Conservation (phyloP, 2,329 filamentous ascomycete genomes). For the Beauveria caledonica region DNA sequence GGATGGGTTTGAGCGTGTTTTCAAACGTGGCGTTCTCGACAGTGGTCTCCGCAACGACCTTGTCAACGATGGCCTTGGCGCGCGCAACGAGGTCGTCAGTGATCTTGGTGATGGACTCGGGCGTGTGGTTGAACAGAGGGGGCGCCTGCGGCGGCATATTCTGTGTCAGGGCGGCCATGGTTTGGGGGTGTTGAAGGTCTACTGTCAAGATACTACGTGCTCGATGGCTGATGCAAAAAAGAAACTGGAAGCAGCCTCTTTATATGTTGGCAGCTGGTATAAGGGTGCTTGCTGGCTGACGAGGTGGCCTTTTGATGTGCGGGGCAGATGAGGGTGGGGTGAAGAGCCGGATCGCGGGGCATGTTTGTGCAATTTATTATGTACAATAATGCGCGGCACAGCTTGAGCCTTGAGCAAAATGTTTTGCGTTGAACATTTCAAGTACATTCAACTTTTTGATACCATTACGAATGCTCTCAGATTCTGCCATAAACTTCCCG, state of each 20-base stretch:
- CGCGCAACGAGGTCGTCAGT: constrained; percentile 57
- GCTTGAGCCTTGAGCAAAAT: not conserved
- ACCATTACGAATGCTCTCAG: too few species aligned
- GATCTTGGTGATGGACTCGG: constrained; percentile 58
- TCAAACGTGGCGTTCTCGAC: constrained; percentile 43
- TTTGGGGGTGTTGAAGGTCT: not conserved
- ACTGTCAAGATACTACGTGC: not conserved
- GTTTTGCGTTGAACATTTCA: too few species aligned
- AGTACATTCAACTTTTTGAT: too few species aligned
- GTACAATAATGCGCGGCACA: not conserved
- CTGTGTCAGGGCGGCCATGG: not conserved
- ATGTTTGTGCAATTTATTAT: not conserved
- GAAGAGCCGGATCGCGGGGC: constrained; percentile 3
- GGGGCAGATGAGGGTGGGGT: constrained; percentile 5
- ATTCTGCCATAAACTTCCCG: too few species aligned
- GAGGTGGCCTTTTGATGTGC: constrained; percentile 1
- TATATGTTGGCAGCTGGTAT: not conserved
- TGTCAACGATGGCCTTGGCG: constrained; percentile 57
- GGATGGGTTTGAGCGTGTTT: constrained; percentile 58
- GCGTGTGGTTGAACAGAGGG: constrained; percentile 68
- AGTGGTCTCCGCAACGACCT: constrained; percentile 53
- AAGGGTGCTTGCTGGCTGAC: not conserved
- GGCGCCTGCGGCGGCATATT: constrained; percentile 61
- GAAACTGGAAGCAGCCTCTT: not conserved
- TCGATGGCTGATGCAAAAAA: not conserved